Percentiles rank a stretch among this genome's conserved stretches.
Conservation (phyloP, 139 green algal species). For the Protoeuglena noctilucae region DNA sequence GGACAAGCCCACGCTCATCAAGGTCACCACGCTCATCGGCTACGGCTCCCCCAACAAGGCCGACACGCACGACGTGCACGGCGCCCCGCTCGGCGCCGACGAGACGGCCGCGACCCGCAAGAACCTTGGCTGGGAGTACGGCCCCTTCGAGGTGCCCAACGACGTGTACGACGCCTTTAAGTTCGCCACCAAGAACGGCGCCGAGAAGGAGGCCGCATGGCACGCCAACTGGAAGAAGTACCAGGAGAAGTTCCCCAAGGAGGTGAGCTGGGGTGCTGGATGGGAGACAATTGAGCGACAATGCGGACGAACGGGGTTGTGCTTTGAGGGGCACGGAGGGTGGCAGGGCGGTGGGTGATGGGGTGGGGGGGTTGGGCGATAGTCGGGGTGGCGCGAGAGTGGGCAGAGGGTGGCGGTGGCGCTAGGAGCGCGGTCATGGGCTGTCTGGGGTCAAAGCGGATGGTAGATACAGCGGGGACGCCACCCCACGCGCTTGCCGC, state of each 20-base stretch:
- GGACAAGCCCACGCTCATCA: conserved; percentile 94
- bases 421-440: too few relatives aligned
- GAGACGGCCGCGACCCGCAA: conserved; percentile 85
- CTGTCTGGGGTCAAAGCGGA: too few relatives aligned
- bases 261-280: too few relatives aligned
- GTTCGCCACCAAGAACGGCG: conserved; percentile 30
- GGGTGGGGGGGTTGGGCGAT: too few relatives aligned
- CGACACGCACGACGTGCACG: conserved; percentile 91
- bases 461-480: too few relatives aligned
- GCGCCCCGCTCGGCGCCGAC: conserved; percentile 78
- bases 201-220: conserved; percentile 53
- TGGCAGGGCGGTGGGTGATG: too few relatives aligned
- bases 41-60: conserved; percentile 99
- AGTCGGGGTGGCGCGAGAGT: too few relatives aligned
- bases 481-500: too few relatives aligned
- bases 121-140: conserved; percentile 85
- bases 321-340: too few relatives aligned
- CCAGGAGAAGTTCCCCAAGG: conserved; percentile 57
- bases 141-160: conserved; percentile 82
- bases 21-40: conserved; percentile 91
- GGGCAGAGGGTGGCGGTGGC: too few relatives aligned
- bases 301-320: too few relatives aligned
- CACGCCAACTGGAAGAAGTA: conserved; percentile 43
- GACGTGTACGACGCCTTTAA: conserved; percentile 41
- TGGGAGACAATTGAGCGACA: too few relatives aligned